Conservation (phyloP, 2,329 filamentous ascomycete genomes). For the Emmonsiellopsis sp. region DNA sequence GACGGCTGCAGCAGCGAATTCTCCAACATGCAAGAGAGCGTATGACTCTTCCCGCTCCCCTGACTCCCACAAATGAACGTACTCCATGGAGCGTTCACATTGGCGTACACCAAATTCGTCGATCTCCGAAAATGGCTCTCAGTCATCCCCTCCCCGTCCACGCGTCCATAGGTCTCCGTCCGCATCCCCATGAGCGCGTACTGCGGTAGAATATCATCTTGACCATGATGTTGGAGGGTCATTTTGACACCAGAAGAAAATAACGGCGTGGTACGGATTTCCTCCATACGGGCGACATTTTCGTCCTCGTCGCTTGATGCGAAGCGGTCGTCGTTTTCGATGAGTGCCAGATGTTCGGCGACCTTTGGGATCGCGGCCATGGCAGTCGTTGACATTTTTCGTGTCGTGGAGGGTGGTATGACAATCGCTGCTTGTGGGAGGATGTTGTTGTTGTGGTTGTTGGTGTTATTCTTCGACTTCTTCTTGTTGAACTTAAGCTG, state of each 20-base stretch:
- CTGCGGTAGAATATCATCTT: slow-evolving; percentile 11
- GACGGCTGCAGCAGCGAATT: slow-evolving; percentile 23
- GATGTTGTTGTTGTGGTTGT: too few species aligned
- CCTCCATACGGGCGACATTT: slow-evolving; percentile 7
- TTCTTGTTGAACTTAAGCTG: too few species aligned
- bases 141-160: slow-evolving; percentile 3
- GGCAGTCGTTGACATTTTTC: background rate
- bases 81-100: slow-evolving; percentile 49
- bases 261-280: slow-evolving; percentile 11
- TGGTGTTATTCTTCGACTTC: too few species aligned
- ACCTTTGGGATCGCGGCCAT: background rate
- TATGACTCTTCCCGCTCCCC: slow-evolving; percentile 55
- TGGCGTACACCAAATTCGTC: slow-evolving; percentile 26
- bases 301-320: background rate
- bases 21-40: slow-evolving; percentile 49
- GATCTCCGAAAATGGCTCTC: background rate
- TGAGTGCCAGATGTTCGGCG: slow-evolving; percentile 4
- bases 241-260: slow-evolving; percentile 9
- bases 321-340: slow-evolving; percentile 7
- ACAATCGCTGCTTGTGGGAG: too few species aligned
- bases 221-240: background rate
- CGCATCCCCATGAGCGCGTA: slow-evolving; percentile 19
- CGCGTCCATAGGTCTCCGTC: slow-evolving; percentile 11
- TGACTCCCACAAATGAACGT: slow-evolving; percentile 56
- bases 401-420: background rate